Evolutionary conservation across 768 basidiomycete species (phyloP).

Genomic region (Cyathus striatus): DNA sequence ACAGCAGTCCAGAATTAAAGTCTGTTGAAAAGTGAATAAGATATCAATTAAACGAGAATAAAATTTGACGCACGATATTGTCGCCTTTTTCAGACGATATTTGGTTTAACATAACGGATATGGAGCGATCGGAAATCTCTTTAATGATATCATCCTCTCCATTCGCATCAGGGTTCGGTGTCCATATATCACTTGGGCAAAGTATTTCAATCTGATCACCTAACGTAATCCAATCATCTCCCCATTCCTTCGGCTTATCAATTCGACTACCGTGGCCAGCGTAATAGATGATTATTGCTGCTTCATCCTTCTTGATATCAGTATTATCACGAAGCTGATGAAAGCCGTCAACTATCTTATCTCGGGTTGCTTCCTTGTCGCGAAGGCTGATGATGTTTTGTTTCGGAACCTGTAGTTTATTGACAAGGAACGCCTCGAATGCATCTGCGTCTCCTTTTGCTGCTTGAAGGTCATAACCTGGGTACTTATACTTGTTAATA

Average conservation of each 20-base stretch:
- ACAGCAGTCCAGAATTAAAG: constrained; percentile 8
- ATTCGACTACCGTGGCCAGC: constrained; percentile 6
- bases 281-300: constrained; percentile 8
- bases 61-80: constrained; percentile 5
- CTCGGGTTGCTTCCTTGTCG: neutral
- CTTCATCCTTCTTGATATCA: neutral
- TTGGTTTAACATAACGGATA: neutral
- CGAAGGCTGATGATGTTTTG: neutral
- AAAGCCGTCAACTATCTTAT: constrained; percentile 1
- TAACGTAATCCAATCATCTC: neutral
- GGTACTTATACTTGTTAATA: constrained; percentile 7
- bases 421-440: constrained; percentile 2
- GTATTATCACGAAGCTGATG: neutral
- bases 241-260: neutral
- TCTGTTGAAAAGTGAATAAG: constrained; percentile 3
- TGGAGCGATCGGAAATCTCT: constrained; percentile 5
- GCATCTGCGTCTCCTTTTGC: constrained; percentile 6
- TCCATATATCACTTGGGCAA: constrained; percentile 1
- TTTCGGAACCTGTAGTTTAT: neutral
- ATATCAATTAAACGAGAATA: neutral
- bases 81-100: constrained; percentile 3
- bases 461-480: neutral
- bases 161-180: neutral
- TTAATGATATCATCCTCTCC: neutral
- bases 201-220: constrained; percentile 5